phyloP scores from a whole-genome alignment of 1,284 basidiomycete species.

The Moesziomyces globuligerus region DNA sequence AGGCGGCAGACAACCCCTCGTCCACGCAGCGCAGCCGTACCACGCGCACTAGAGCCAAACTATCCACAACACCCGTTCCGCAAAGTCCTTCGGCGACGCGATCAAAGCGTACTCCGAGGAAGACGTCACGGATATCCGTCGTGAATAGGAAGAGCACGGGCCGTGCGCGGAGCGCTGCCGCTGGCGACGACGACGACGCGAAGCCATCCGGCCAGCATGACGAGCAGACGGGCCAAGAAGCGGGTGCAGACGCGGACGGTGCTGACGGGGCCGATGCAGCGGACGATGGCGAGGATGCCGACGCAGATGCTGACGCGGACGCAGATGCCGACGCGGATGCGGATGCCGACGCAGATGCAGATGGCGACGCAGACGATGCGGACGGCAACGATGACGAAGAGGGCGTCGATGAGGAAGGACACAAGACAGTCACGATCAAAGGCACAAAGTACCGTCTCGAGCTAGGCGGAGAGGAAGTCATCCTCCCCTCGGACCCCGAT shows the following conservation, averaged over 20 bases:
- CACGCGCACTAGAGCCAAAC: conserved; percentile 20
- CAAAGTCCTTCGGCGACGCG: conserved; percentile 16
- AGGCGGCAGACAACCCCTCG: conserved; percentile 8
- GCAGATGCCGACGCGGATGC: conserved; percentile 9
- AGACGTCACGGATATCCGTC: conserved; percentile 19
- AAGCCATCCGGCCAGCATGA: conserved; percentile 6
- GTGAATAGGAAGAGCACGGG: conserved; percentile 12
- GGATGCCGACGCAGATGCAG: conserved; percentile 14
- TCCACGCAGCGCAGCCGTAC: conserved; percentile 26
- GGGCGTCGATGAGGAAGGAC: conserved; percentile 41
- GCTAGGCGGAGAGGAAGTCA: conserved; percentile 85
- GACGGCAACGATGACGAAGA: conserved; percentile 24
- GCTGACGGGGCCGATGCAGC: conserved; percentile 13
- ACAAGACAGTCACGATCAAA: conserved; percentile 77
- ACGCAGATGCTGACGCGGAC: conserved; percentile 9
- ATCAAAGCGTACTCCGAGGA: conserved; percentile 23
- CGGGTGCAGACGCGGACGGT: conserved; percentile 5
- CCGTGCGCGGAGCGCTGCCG: conserved; percentile 12
- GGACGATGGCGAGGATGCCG: conserved; percentile 10
- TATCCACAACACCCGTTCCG: conserved; percentile 28
- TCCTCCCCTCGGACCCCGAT: conserved; percentile 82
- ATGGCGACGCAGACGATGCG: conserved; percentile 19
- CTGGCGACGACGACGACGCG: conserved; percentile 21
- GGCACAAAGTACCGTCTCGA: conserved; percentile 81
- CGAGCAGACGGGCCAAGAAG: conserved; percentile 14